A percentile compares a stretch with the other conserved stretches of the same genome.
Conservation (phyloP, 768 basidiomycete species). For the Suillus tomentosus region DNA sequence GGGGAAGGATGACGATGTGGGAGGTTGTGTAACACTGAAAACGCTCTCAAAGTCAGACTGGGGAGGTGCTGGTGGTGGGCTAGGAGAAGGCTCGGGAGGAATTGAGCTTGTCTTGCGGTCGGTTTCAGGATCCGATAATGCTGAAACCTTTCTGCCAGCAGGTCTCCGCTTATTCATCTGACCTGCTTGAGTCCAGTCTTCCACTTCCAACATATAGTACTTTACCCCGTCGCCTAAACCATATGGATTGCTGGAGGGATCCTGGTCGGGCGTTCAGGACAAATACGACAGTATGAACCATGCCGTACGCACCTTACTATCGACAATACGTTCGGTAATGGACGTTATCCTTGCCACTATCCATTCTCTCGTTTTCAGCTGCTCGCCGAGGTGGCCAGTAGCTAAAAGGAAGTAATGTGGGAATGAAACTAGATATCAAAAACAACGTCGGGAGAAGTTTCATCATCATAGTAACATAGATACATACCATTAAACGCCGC, state of each 20-base stretch:
- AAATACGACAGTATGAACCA: not conserved
- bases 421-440: constrained; percentile 71
- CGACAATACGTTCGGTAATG: constrained; percentile 83
- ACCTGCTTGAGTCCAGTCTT: constrained; percentile 86
- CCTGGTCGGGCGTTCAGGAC: constrained; percentile 43
- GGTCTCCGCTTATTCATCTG: constrained; percentile 59
- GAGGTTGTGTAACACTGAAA: constrained; percentile 62
- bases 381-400: constrained; percentile 82
- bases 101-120: constrained; percentile 33
- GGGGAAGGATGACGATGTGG: constrained; percentile 70
- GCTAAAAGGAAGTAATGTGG: constrained; percentile 97
- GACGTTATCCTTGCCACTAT: constrained; percentile 91
- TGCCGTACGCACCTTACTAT: constrained; percentile 59
- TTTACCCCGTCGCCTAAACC: constrained; percentile 86
- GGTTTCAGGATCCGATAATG: constrained; percentile 41
- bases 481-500: constrained; percentile 92
- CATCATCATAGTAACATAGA: constrained; percentile 22
- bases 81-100: constrained; percentile 34
- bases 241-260: constrained; percentile 86
- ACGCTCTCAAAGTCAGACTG: constrained; percentile 75
- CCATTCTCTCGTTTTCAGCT: constrained; percentile 91
- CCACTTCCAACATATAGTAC: constrained; percentile 92
- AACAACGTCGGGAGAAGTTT: constrained; percentile 30
- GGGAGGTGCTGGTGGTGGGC: constrained; percentile 57
- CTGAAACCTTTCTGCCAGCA: constrained; percentile 51